phyloP scores from a whole-genome alignment of 2,329 filamentous ascomycete genomes.

The Pyrenochaeta sp. region DNA sequence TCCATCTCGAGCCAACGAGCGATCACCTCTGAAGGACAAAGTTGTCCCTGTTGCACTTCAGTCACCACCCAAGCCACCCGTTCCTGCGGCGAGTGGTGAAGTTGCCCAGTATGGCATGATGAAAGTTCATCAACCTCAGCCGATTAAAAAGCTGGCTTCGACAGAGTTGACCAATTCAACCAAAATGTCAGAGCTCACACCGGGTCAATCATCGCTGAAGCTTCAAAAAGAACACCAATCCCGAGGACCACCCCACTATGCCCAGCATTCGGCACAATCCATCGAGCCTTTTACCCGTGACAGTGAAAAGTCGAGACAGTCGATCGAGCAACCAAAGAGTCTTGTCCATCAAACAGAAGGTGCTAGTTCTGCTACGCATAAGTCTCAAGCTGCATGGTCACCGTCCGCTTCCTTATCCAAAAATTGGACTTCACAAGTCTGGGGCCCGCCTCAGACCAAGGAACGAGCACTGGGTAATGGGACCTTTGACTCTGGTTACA shows the following conservation, averaged over 20 bases:
- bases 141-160: slow-evolving; percentile 49
- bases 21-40: slow-evolving; percentile 55
- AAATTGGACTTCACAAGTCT: slow-evolving; percentile 64
- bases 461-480: slow-evolving; percentile 79
- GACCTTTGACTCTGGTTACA: slow-evolving; percentile 72
- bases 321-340: slow-evolving; percentile 22
- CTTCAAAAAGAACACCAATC: slow-evolving; percentile 25
- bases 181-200: slow-evolving; percentile 21
- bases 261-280: slow-evolving; percentile 23
- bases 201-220: slow-evolving; percentile 30
- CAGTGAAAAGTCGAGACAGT: slow-evolving; percentile 20
- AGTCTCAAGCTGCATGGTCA: slow-evolving; percentile 36
- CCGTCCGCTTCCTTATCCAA: slow-evolving; percentile 33
- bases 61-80: slow-evolving; percentile 65
- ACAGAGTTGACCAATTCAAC: slow-evolving; percentile 20
- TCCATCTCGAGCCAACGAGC: slow-evolving; percentile 42
- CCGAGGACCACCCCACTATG: slow-evolving; percentile 22
- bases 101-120: slow-evolving; percentile 69
- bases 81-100: slow-evolving; percentile 64
- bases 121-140: slow-evolving; percentile 66
- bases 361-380: slow-evolving; percentile 23
- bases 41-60: slow-evolving; percentile 43
- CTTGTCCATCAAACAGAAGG: slow-evolving; percentile 26
- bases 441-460: slow-evolving; percentile 73
- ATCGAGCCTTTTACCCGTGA: slow-evolving; percentile 31